These are phyloP conservation scores for Arctostaphylos glauca DNA, from an alignment of 148 eudicot genomes.

Conservation along the genomic window DNA sequence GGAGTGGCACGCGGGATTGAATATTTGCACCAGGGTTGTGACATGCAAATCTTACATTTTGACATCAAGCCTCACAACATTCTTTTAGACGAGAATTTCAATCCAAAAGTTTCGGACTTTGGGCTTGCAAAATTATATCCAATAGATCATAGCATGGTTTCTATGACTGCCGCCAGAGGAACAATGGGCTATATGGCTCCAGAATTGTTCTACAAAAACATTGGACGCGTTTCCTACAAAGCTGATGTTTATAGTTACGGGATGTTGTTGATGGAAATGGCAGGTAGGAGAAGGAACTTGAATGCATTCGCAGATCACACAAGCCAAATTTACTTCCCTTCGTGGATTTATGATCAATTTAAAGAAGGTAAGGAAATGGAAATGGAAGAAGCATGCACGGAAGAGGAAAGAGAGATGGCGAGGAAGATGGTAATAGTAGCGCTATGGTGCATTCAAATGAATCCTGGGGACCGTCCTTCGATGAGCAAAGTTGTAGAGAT, in stretches of 20 bases:
- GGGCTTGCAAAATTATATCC: conserved; percentile 25
- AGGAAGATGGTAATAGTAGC: conserved; percentile 4
- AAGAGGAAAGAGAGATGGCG: neutral
- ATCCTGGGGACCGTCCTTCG: neutral
- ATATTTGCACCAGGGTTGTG: conserved; percentile 27
- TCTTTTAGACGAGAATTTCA: conserved; percentile 14
- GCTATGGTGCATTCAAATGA: conserved; percentile 12
- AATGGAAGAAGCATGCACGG: neutral
- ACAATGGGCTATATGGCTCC: conserved; percentile 5
- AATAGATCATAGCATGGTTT: conserved; percentile 7
- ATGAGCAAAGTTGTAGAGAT: conserved; percentile 12
- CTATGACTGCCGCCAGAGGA: conserved; percentile 13
- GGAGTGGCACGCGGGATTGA: conserved; percentile 27
- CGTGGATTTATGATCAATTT: conserved; percentile 12
- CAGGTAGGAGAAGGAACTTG: neutral
- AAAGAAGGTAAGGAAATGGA: neutral
- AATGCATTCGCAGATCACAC: neutral
- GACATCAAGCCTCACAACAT: neutral
- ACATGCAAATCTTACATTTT: conserved; percentile 26
- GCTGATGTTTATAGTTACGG: neutral
- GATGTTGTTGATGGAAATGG: conserved; percentile 17
- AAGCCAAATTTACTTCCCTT: conserved; percentile 12
- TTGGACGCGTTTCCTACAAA: neutral
- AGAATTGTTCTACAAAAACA: neutral
- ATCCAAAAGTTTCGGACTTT: conserved; percentile 25